Evolutionary conservation across 169 alveolate species (phyloP), one percentile per base, ranked within the genome.

Genomic region (Eimeria falciformis): DNA sequence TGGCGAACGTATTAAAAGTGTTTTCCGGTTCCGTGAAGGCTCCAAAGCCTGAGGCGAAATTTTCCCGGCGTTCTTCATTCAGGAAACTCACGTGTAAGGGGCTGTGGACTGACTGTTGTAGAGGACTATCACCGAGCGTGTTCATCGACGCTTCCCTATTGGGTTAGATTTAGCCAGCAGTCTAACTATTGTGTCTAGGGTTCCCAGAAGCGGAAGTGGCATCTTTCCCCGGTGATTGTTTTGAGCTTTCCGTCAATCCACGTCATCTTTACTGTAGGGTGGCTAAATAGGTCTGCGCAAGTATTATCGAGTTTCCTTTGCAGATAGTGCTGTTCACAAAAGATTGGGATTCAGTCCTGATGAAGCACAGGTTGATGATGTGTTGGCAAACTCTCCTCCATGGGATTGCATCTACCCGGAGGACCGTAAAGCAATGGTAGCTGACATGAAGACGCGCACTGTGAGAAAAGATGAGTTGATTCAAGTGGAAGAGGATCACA

Each of bases 351-450:
- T 90, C 68, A 77, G 84, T n/a, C 62, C 12, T 43, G 75, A 50
- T 4, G 90, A 90, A 33, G 90, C 93, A n/a, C 71, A 82, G 75
- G 82, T 90, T 29, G 93, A 90, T 55, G 82, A 69, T 9, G 90
- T 90, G 7, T 66, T 90, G 45, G 93, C 85, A 11, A 55, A 46
- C 37, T 23, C 11, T 2, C 27, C 79, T 33, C 90, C 90, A 37
- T 90, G 89, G 93, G 90, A 90, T 68, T 66, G 77, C 29, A 29
- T 90, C 56, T 58, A 68, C 62, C 93, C 90, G 12, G 73, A 37
- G 58, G 86, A 82, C 6, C 93, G 93, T 40, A 82, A 68, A 25
- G 84, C 55, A 56, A 75, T 90, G 90, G 65, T 90, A 7, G 71
- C 46, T 23, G 75, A 90, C n/a, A 75, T 90, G 93, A 55, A 47